Evolutionary conservation across 371 early-diverging fungal genomes (phyloP), one percentile per base, ranked within the genome.

Genomic region (Haplosporangium sp.): DNA sequence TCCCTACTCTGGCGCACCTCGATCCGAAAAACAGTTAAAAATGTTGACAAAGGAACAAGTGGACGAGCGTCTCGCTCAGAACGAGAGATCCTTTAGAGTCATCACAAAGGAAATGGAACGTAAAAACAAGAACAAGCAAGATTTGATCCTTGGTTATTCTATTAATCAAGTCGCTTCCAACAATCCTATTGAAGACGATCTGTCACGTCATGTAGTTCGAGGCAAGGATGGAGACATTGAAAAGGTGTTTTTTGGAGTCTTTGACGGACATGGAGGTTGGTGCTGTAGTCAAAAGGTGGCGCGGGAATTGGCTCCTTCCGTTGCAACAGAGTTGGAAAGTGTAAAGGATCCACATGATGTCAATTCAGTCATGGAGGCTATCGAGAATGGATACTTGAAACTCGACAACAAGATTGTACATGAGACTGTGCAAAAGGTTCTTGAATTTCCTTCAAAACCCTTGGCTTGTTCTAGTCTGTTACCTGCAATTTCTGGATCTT

Each of bases 401-500:
- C 67, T 92, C 63, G 92, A 92, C 67, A 67, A 85, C 48, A 86
- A 86, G 68, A 89, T 92, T 65, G 87, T 90, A 52, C 83, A 88
- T 45, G 86, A 89, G n/a, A 86, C 89, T 39, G 87, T 89, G 50
- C 78, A 86, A 19, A 44, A 67, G 45, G 50, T 87, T 77, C 66
- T 86, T 76, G 11, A 84, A 76, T 84, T 7, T 72, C 87, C 47
- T 67, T 88, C 69, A 70, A 84, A 65, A 78, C 87, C 77, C 67
- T 86, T 69, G 83, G 83, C 68, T 34, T 74, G 75, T 39, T 71
- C 72, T 56, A 76, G 56, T 84, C 85, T 72, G 56, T 83, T 72
- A 69, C 84, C 65, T 50, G 94, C 94, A 0, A 82, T 93, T 17
- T 73, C 92, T 13, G 96, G 96, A 1, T 89, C 94, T 1, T 95